Percentiles rank a stretch among this genome's conserved stretches.
Conservation (phyloP, 805 yeast species). For the Scheffersomyces ergatensis region DNA sequence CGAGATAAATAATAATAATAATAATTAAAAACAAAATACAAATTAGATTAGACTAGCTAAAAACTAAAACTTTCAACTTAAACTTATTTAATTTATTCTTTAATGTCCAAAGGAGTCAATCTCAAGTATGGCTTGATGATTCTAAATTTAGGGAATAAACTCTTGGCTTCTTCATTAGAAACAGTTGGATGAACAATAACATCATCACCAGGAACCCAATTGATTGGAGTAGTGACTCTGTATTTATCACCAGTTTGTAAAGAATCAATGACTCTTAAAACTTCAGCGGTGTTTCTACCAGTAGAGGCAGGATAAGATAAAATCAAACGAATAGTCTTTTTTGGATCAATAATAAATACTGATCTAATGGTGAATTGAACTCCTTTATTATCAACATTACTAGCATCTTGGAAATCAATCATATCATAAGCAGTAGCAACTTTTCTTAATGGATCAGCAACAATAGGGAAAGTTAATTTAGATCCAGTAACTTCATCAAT, state of each 20-base stretch:
- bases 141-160: slow-evolving; percentile 82
- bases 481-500: slow-evolving; percentile 83
- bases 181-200: slow-evolving; percentile 90
- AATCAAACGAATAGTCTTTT: slow-evolving; percentile 81
- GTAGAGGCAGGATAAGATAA: slow-evolving; percentile 90
- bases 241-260: slow-evolving; percentile 79
- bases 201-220: slow-evolving; percentile 89
- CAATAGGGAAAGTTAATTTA: slow-evolving; percentile 81
- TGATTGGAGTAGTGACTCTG: slow-evolving; percentile 86
- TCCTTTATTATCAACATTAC: slow-evolving; percentile 66
- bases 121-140: slow-evolving; percentile 91
- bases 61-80: no score
- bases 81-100: slow-evolving; percentile 13
- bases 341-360: slow-evolving; percentile 87
- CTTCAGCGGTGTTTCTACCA: slow-evolving; percentile 93
- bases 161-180: slow-evolving; percentile 57
- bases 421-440: slow-evolving; percentile 71
- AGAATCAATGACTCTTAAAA: slow-evolving; percentile 85
- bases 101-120: slow-evolving; percentile 45
- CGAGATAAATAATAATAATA: no score
- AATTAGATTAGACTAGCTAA: no score
- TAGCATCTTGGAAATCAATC: slow-evolving; percentile 69
- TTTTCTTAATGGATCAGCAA: slow-evolving; percentile 83
- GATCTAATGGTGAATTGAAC: slow-evolving; percentile 87
- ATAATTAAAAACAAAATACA: no score